Base-by-base conservation (phyloP, 2,329 filamentous ascomycete species). In the Penicillium freii region DNA sequence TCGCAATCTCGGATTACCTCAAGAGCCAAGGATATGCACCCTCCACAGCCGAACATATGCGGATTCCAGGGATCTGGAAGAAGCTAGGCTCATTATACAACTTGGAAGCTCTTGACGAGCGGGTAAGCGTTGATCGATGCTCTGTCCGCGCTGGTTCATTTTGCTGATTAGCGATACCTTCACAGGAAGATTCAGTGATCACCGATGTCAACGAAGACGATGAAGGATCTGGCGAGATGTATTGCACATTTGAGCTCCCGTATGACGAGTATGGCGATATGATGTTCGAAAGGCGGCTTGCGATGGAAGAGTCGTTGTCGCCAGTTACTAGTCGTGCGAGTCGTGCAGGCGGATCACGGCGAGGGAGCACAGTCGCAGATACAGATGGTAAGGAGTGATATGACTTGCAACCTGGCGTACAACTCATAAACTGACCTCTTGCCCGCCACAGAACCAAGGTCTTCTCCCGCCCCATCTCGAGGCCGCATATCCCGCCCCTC, bases 1-100 rank as follows among this genome's bases (percentile, higher is more conserved):
- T 96, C 62, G 87, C 91, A 9, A 91, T 97, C 57, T 88, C 88
- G 44, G 87, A 92, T 65, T 85, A 91, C 66, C 78, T 95, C 59
- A 86, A 88, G 63, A 91, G 89, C 65, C 89, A 92, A 73, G 91
- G 91, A 83, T 92, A 73, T 84, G 88, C 51, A 81, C 88, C 68
- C 66, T 84, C 63, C 79, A 86, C 70, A 23, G 73, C 78, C 65
- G 83, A 84, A 17, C 94, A 99, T 77, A 97, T 91, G 40, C 88
- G 89, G 58, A 94, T 96, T 64, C 88, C 90, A 0, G 89, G 90
- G 40, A 96, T 99, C 62, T 97, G 94, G 93, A 82, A 84, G 65
- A 97, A 97, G 75, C 82, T 99, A 11, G 79, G 83, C 33, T 86
- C 86, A 34, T 84, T 94, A 61, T 99, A 96, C 77, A 91, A 96